phyloP scores from a whole-genome alignment of 2,329 filamentous ascomycete genomes.

The Botrytis paeoniae region DNA sequence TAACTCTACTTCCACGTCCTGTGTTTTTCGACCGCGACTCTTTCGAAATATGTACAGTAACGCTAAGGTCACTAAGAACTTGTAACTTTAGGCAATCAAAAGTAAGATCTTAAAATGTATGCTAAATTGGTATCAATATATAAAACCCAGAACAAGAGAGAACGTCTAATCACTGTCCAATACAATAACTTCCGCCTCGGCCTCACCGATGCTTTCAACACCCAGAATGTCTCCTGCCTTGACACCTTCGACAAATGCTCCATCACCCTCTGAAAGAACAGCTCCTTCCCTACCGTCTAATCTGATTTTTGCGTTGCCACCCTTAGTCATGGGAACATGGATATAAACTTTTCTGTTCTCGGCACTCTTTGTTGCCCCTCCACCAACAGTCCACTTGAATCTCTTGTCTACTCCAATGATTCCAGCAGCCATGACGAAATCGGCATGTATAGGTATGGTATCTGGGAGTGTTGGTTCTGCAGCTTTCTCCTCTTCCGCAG shows the following conservation, averaged over 20 bases:
- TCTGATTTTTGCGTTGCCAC: slow-evolving; percentile 68
- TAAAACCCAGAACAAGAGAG: neutral
- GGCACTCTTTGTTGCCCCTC: slow-evolving; percentile 47
- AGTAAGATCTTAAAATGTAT: neutral
- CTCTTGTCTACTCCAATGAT: slow-evolving; percentile 63
- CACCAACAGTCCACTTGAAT: slow-evolving; percentile 73
- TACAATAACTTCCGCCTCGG: slow-evolving; percentile 27
- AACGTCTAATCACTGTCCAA: slow-evolving; percentile 26
- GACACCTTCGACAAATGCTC: slow-evolving; percentile 68
- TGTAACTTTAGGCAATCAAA: neutral
- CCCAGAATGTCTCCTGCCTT: slow-evolving; percentile 61
- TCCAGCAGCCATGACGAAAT: slow-evolving; percentile 78
- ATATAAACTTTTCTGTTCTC: slow-evolving; percentile 71
- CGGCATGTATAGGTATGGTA: slow-evolving; percentile 81
- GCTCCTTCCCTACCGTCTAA: slow-evolving; percentile 64
- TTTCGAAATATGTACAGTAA: neutral
- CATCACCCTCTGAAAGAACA: slow-evolving; percentile 73
- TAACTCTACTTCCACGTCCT: neutral
- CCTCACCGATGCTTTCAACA: slow-evolving; percentile 66
- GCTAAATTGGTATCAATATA: neutral
- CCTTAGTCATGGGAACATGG: slow-evolving; percentile 77
- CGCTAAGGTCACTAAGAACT: neutral
- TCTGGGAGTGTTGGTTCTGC: slow-evolving; percentile 58
- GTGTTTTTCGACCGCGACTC: too few species aligned
- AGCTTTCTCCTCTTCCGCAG: slow-evolving; percentile 58